Evolutionary conservation across 108 stramenopile genomes (phyloP), one percentile per base, ranked within the genome.

Genomic region (Skeletonema tropicum): DNA sequence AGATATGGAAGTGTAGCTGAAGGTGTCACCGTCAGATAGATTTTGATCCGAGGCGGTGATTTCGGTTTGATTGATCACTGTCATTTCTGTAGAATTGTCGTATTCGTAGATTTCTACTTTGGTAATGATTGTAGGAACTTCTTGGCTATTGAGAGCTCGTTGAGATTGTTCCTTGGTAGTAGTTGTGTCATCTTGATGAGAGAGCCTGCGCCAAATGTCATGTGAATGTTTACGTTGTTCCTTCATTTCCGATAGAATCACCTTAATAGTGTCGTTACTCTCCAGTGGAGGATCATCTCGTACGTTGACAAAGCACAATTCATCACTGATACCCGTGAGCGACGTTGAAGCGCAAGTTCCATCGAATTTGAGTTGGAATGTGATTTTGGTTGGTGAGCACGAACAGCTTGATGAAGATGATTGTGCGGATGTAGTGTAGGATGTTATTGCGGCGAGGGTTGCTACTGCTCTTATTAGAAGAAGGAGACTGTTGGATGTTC

Each of bases 61-160:
- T 59, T 74, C 73, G 26, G 26, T 29, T 60, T 74, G 73, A 59
- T 74, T 66, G 1, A 74, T 38, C 31, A 74, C 66, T 3, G 45
- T 60, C 13, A 74, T 11, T 15, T 66, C 73, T 1, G 57, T 14
- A 0, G 29, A 30, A 25, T 57, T 59, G 35, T 74, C 73, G 9
- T 58, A 19, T 45, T 74, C 73, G 10, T 65, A 48, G 35, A 74
- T 66, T 2, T 41, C 35, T 10, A 74, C 32, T 6, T 39, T 57
- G 13, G 64, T 58, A 3, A 74, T 41, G 5, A 2, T 12, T 8
- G 63, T 64, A 29, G 39, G 57, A 15, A n/a, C 14, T 9, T 14
- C 13, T 9, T 14, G 14, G 26, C 8, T 46, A 26, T 59, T 32
- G n/a, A 30, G 25, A 30, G 14, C 12, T 30, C 45, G 45, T 23